Evolutionary conservation across 2,329 filamentous ascomycete species (phyloP), one percentile per base, ranked within the genome.

Genomic region (Capronia epimyces): DNA sequence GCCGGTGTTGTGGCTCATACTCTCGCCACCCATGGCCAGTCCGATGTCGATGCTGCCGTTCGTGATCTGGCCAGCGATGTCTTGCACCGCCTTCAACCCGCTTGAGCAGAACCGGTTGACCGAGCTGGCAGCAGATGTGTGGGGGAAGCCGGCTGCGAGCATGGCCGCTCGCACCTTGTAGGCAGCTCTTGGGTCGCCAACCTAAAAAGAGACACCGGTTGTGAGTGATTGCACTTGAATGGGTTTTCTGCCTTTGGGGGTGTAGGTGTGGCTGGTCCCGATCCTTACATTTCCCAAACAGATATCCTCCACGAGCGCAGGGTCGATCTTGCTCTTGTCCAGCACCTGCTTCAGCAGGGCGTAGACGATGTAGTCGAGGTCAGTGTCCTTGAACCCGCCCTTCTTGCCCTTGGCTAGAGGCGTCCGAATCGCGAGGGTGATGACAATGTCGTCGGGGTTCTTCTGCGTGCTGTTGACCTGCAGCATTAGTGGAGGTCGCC

Each of bases 31-130:
- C 40, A 94, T 71, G 13, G 90, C 91, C 55, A 98, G 75, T 62
- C 93, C 93, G 58, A 95, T 70, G 53, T 95, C 85, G 68, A 98
- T 97, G 62, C 80, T 80, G 56, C 90, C 89, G 44, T 76, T 73
- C 52, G 77, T 69, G 69, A 98, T 96, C 67, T 89, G 81, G 72
- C 93, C 85, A 44, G 93, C 90, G 60, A 98, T 94, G 66, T 96
- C 89, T 70, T 95, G 90, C 3, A 90, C 87, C 50, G 93, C 90
- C 73, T 96, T 94, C 60, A 98, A 83, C 29, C 93, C 93, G 0
- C 90, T 96, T 31, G 89, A 94, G 79, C 93, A 98, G 83, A 98
- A 97, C 56, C 93, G 86, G 78, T 97, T 97, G 52, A 95, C 78
- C 37, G 86, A 84, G 37, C 80, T 90, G 58, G 86, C 88, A 59